Conservation (phyloP, 1,139 yeast genomes). For the Debaryomycetaceae sp. region DNA sequence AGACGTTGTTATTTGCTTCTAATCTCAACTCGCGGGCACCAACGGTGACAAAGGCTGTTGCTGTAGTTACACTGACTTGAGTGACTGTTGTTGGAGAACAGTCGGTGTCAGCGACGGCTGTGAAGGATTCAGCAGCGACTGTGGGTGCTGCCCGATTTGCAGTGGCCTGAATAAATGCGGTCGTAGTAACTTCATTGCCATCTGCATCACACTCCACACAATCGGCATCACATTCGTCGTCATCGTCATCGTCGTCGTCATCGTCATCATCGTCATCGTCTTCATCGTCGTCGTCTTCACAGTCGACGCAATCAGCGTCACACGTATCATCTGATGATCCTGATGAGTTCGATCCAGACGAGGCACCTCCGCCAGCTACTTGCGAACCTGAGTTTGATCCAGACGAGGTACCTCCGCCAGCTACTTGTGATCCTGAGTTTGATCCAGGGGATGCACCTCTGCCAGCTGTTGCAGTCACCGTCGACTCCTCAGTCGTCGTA, state of each 20-base stretch:
- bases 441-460: not conserved
- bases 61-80: conserved; percentile 4
- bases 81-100: conserved; percentile 7
- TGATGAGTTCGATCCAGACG: conserved; percentile 2
- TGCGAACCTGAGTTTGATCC: conserved; percentile 5
- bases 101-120: conserved; percentile 3
- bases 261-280: conserved; percentile 6
- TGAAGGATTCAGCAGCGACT: not conserved
- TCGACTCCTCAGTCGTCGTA: not conserved
- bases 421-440: not conserved
- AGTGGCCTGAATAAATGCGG: conserved; percentile 1
- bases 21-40: conserved; percentile 1
- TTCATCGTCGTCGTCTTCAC: conserved; percentile 9
- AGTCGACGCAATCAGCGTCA: conserved; percentile 1
- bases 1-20: conserved; percentile 1
- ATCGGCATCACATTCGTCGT: conserved; percentile 1
- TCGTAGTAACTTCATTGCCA: conserved; percentile 2
- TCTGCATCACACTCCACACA: conserved; percentile 4
- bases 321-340: conserved; percentile 1
- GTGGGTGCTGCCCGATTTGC: not conserved
- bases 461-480: conserved; percentile 1
- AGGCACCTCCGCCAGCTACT: conserved; percentile 8
- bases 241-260: conserved; percentile 3
- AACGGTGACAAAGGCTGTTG: conserved; percentile 4
- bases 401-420: not conserved